Percentiles rank a stretch among this genome's conserved stretches.
Conservation (phyloP, 2,329 filamentous ascomycete species). For the Escovopsis sp. region DNA sequence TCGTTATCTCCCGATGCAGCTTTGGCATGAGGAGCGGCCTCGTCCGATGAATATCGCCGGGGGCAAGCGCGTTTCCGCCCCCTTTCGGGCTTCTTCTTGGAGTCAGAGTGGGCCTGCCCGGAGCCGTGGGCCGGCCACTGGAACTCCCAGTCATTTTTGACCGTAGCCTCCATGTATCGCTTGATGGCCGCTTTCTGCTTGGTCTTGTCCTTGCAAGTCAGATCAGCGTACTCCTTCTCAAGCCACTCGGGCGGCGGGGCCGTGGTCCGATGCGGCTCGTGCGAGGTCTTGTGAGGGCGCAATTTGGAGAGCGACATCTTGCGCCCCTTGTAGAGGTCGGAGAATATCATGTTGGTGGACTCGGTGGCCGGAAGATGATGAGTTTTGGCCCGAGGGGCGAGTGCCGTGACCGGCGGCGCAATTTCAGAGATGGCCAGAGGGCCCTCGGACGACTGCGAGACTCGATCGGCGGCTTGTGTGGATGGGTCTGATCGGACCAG, state of each 20-base stretch:
- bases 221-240: conserved; percentile 43
- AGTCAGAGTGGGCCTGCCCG: neutral
- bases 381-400: neutral
- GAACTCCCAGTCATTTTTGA: conserved; percentile 48
- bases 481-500: neutral
- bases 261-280: conserved; percentile 16
- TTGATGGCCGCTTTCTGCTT: conserved; percentile 50
- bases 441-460: no score
- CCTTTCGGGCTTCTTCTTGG: neutral
- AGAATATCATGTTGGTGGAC: conserved; percentile 36
- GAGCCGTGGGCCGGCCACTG: conserved; percentile 29
- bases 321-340: conserved; percentile 42
- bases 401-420: neutral
- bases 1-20: conserved; percentile 15
- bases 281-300: conserved; percentile 22
- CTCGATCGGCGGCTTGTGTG: no score
- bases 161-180: conserved; percentile 36
- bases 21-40: conserved; percentile 8
- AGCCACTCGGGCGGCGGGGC: conserved; percentile 19
- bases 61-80: neutral
- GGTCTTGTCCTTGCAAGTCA: conserved; percentile 45
- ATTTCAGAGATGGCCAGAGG: neutral
- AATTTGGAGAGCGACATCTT: conserved; percentile 38
- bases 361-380: no score
- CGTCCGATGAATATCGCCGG: no score